phyloP scores from a whole-genome alignment of 2,329 filamentous ascomycete species.

The Chrysoporthe deuterocubensis region DNA sequence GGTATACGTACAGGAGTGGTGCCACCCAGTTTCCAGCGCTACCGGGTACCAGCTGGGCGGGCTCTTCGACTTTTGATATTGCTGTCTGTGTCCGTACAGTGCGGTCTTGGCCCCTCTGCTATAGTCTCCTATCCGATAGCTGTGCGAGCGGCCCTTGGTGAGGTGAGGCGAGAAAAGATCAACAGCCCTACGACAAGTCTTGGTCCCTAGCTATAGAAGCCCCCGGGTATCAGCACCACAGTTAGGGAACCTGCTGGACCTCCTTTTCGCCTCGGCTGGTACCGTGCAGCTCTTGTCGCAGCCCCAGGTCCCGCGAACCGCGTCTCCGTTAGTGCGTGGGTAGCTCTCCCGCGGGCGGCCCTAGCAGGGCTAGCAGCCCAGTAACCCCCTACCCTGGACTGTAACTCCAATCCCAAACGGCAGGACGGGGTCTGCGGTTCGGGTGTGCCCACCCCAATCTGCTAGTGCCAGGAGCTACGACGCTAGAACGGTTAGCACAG shows the following conservation, averaged over 20 bases:
- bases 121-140: not conserved
- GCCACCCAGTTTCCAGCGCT: not conserved
- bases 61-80: not conserved
- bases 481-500: slow-evolving; percentile 16
- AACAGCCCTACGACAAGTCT: not conserved
- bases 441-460: slow-evolving; percentile 17
- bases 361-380: not conserved
- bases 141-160: not conserved
- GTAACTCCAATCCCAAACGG: slow-evolving; percentile 4
- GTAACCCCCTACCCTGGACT: slow-evolving; percentile 7
- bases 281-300: slow-evolving; percentile 9
- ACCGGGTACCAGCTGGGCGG: not conserved
- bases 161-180: not conserved
- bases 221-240: not conserved
- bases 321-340: not conserved
- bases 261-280: slow-evolving; percentile 11
- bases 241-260: not conserved
- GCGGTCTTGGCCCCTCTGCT: not conserved
- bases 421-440: slow-evolving; percentile 5
- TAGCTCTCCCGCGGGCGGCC: not conserved
- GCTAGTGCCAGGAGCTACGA: slow-evolving; percentile 20
- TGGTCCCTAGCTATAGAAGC: slow-evolving; percentile 3
- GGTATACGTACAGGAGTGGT: not conserved
- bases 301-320: not conserved
- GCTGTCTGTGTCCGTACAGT: not conserved